These are phyloP conservation scores for Microdochium trichocladiopsis DNA, from an alignment of 2,329 filamentous ascomycete genomes.

Conservation along the genomic window DNA sequence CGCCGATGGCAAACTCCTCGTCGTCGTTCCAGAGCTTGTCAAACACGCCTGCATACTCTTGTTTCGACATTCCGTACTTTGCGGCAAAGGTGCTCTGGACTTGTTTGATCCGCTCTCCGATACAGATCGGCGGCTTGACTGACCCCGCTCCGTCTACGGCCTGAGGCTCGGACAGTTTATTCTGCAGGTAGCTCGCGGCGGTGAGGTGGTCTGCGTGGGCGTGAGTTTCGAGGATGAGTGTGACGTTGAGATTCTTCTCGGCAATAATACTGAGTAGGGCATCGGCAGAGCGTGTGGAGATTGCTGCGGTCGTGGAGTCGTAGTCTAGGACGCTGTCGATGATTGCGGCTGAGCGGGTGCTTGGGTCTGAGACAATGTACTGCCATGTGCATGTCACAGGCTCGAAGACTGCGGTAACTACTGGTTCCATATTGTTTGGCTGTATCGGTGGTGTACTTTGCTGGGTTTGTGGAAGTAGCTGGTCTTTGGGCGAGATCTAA, in stretches of 20 bases:
- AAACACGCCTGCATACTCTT: constrained; percentile 40
- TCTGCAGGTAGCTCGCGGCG: constrained; percentile 49
- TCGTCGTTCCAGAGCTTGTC: constrained; percentile 46
- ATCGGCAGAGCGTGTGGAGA: constrained; percentile 48
- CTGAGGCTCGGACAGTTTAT: constrained; percentile 19
- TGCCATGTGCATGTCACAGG: constrained; percentile 33
- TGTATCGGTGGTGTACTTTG: too few species aligned
- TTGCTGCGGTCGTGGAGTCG: constrained; percentile 26
- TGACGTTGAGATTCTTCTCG: constrained; percentile 37
- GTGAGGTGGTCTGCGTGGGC: constrained; percentile 55
- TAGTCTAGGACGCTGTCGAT: constrained; percentile 46
- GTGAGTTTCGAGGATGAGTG: constrained; percentile 54
- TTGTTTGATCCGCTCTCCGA: constrained; percentile 43
- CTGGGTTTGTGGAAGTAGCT: too few species aligned
- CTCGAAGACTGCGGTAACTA: constrained; percentile 12
- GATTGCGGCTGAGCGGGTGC: constrained; percentile 31
- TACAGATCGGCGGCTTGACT: constrained; percentile 39
- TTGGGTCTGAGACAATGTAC: constrained; percentile 37
- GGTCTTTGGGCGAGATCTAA: too few species aligned
- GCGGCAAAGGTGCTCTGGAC: constrained; percentile 43
- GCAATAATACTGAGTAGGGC: constrained; percentile 34
- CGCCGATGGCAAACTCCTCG: constrained; percentile 43
- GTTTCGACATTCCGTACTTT: constrained; percentile 34
- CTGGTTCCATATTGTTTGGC: constrained; percentile 9
- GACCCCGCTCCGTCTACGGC: too few species aligned